Conservation (phyloP, 768 basidiomycete species). For the Suillus luteus region DNA sequence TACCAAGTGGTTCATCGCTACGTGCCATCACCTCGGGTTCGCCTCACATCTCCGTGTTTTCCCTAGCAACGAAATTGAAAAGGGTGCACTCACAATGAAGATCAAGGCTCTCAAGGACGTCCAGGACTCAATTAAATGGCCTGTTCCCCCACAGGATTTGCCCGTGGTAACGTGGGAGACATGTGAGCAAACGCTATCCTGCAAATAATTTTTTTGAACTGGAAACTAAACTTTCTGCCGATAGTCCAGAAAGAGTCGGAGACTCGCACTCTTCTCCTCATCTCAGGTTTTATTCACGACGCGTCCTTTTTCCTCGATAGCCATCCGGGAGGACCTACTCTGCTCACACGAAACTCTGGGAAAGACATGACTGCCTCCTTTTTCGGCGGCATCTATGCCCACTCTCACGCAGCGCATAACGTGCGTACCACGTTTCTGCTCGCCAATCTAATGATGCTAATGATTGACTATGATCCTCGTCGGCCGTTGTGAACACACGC, state of each 20-base stretch:
- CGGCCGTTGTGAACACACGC: neutral
- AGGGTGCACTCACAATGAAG: conserved; percentile 82
- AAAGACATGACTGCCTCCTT: conserved; percentile 84
- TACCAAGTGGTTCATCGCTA: conserved; percentile 79
- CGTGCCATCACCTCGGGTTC: conserved; percentile 60
- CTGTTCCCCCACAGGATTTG: conserved; percentile 53
- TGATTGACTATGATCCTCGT: conserved; percentile 4
- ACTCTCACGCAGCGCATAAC: conserved; percentile 83
- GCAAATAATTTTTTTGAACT: neutral
- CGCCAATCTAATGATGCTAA: neutral
- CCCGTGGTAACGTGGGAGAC: conserved; percentile 83
- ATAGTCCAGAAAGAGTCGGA: conserved; percentile 70
- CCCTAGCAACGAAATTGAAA: conserved; percentile 85
- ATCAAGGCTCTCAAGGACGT: conserved; percentile 68
- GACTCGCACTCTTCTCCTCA: conserved; percentile 63
- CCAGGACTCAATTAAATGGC: conserved; percentile 69
- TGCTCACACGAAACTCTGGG: conserved; percentile 65
- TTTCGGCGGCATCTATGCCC: conserved; percentile 82
- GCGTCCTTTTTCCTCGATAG: conserved; percentile 68
- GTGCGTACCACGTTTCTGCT: conserved; percentile 39
- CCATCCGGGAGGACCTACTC: conserved; percentile 75
- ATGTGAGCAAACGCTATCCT: conserved; percentile 47
- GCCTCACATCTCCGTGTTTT: conserved; percentile 84
- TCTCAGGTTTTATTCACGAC: conserved; percentile 90
- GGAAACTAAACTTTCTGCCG: conserved; percentile 1